Evolutionary conservation across 2,329 filamentous ascomycete species (phyloP), one percentile per base, ranked within the genome.

Genomic region (Fusarium stilboides): DNA sequence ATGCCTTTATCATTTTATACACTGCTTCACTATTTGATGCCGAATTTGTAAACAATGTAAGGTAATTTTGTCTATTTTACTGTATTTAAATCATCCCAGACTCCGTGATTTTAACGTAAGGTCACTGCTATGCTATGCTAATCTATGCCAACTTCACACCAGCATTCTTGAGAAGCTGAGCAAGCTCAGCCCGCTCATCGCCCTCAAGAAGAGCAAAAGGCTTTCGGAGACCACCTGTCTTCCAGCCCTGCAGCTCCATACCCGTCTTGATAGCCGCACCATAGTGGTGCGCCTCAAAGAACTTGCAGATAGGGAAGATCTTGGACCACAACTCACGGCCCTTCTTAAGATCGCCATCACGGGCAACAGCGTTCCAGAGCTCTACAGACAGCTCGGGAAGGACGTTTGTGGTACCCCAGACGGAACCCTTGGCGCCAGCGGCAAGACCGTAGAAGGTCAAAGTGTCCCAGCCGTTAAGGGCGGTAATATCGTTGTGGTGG

Each of bases 401-500:
- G 17, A 86, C 76, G 59, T 86, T 86, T 3, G 83, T 81, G 0
- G 84, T 82, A 1, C 84, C 84, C 84, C 84, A 86, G 1, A 86
- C 81, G 5, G 80, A 82, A 5, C 84, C 84, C 45, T 82, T 82
- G 10, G 83, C 82, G 0, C 84, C 84, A 1, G 84, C 83, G 1
- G 81, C 82, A 12, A 86, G 74, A 12, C 84, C 84, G 64, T 86
- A 86, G 70, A 86, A 86, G 0, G 84, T 86, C 17, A 86, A 74
- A 0, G 84, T 86, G 60, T 86, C 84, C 84, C 84, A 86, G 2
- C 84, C 84, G 57, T 86, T 86, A 71, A 86, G 85, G 0, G 81
- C 78, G 2, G 82, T 85, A 62, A 86, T 81, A 26, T 78, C 70
- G 54, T 62, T 80, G 6, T 71, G 68, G 28, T 69, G 60, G 54